Conservation (phyloP, 2,329 filamentous ascomycete species). For the Beauveria varroae region DNA sequence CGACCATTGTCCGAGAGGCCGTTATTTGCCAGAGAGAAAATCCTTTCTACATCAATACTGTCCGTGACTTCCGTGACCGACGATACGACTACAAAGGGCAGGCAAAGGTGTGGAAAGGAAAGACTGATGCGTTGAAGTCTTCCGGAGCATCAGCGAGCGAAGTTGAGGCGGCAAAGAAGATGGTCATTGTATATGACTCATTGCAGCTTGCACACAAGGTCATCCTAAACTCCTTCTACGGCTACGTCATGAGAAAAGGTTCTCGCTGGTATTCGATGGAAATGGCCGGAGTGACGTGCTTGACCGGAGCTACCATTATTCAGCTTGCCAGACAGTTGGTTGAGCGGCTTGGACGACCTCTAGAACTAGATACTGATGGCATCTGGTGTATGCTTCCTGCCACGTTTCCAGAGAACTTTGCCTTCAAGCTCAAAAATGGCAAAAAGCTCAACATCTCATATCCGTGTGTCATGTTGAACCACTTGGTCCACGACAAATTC, state of each 20-base stretch:
- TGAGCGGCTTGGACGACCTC: slow-evolving; percentile 81
- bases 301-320: slow-evolving; percentile 94
- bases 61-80: slow-evolving; percentile 91
- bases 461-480: slow-evolving; percentile 98
- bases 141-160: slow-evolving; percentile 69
- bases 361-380: slow-evolving; percentile 95
- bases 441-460: slow-evolving; percentile 97
- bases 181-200: slow-evolving; percentile 94
- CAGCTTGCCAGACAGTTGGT: slow-evolving; percentile 92
- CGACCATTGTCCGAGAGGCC: slow-evolving; percentile 85
- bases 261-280: slow-evolving; percentile 99
- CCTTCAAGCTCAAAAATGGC: slow-evolving; percentile 87
- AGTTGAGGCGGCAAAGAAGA: slow-evolving; percentile 93
- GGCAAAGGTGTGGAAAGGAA: slow-evolving; percentile 97
- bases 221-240: slow-evolving; percentile 98
- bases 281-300: slow-evolving; percentile 96
- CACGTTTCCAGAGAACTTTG: slow-evolving; percentile 93
- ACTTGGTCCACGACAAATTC: slow-evolving; percentile 87
- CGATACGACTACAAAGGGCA: slow-evolving; percentile 98
- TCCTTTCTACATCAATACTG: slow-evolving; percentile 95
- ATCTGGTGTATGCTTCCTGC: slow-evolving; percentile 99
- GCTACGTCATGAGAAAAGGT: slow-evolving; percentile 98
- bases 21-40: slow-evolving; percentile 99
- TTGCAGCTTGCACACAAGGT: slow-evolving; percentile 96
- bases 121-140: slow-evolving; percentile 78